Evolutionary conservation across 164 flowering plant species (phyloP), one percentile per base, ranked within the genome.

Genomic region (Aristolochia californica): DNA sequence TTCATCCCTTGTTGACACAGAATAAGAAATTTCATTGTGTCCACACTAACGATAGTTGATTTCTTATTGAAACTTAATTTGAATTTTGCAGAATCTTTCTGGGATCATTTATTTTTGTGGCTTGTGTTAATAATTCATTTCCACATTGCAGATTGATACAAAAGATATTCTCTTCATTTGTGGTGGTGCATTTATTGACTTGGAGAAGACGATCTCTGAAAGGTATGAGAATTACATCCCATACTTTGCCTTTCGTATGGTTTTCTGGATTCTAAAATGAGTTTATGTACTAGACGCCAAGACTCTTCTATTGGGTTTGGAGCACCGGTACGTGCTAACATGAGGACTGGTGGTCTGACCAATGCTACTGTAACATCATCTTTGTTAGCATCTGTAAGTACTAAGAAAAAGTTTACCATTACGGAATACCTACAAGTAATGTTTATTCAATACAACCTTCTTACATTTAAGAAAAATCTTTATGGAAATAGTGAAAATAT

Each of bases 301-400:
- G 98, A 88, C 75, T 87, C 98, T 57, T 91, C 98, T 38, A 87
- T 91, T 67, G 98, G 98, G 2, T 88, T 91, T 76, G 94, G 98
- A 58, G 93, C 96, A 34, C 96, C 96, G 5, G 86, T 91, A 13
- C 94, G 98, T 60, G 83, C 93, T 51, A 91, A 88, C 72, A 88
- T 91, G 94, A 86, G 93, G 58, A 58, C 80, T 1, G 74, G 81
- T 55, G 77, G 89, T 67, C 75, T 77, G 56, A 77, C 80, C 55
- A 71, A 70, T 75, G 83, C 88, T 69, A 60, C 70, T 21, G 80
- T 91, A 52, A 58, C 94, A 45, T 88, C 98, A 51, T 77, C 88
- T 43, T 76, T 91, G 55, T 76, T 91, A 65, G 95, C 84, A 74
- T 80, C 85, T 57, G 98, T 91, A 78, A 79, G 94, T 73, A 45